phyloP scores from a whole-genome alignment of 306 rosid genomes.

The Luffa acutangula region DNA sequence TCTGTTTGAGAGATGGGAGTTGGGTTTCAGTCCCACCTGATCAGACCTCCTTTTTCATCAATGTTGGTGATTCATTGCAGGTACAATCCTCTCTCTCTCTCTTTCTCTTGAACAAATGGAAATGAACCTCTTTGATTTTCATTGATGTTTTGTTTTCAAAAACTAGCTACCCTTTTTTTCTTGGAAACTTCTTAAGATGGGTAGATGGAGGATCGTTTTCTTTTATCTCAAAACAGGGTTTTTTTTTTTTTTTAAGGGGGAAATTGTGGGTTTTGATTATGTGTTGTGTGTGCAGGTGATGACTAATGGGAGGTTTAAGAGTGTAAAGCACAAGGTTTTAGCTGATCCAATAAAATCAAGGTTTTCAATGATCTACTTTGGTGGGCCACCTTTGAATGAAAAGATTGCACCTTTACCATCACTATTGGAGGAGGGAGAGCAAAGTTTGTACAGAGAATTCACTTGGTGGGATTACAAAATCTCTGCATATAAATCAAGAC shows the following conservation, averaged over 20 bases:
- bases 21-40: constrained; percentile 83
- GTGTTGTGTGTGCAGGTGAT: constrained; percentile 39
- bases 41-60: constrained; percentile 52
- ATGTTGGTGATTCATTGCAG: constrained; percentile 78
- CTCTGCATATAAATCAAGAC: constrained; percentile 39
- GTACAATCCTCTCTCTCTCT: constrained; percentile 15
- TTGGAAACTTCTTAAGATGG: too few relatives aligned
- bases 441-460: constrained; percentile 59
- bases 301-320: constrained; percentile 77
- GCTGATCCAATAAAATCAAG: constrained; percentile 41
- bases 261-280: too few relatives aligned
- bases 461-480: constrained; percentile 78
- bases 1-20: constrained; percentile 56
- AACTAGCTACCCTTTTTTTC: neutral
- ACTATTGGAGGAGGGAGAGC: constrained; percentile 34
- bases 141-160: too few relatives aligned
- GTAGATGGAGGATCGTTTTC: too few relatives aligned
- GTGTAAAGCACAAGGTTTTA: constrained; percentile 81
- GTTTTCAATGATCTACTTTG: constrained; percentile 76
- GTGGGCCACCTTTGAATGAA: constrained; percentile 58
- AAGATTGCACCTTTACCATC: constrained; percentile 58
- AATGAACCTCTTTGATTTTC: too few relatives aligned
- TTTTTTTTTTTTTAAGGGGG: too few relatives aligned
- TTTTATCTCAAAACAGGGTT: too few relatives aligned
- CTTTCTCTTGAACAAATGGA: too few relatives aligned